Conservation (phyloP, 2,329 filamentous ascomycete genomes). For the Hymenoscyphus salicellus region DNA sequence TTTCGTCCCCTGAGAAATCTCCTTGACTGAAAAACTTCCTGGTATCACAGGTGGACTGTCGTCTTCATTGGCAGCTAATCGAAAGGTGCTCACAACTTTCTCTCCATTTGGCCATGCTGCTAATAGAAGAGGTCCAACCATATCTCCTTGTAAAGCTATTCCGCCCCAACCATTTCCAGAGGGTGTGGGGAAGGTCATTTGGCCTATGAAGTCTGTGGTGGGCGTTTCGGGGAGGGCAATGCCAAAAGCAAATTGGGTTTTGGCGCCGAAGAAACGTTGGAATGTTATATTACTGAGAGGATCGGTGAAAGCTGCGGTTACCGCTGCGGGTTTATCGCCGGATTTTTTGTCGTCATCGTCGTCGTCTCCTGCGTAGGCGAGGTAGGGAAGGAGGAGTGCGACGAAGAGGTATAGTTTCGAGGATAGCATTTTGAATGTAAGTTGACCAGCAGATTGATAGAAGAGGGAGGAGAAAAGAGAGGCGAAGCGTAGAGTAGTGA, state of each 20-base stretch:
- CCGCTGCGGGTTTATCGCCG: background rate
- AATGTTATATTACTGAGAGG: conserved; percentile 37
- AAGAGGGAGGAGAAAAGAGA: background rate
- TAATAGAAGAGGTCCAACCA: conserved; percentile 46
- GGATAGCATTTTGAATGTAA: background rate
- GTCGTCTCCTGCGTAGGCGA: background rate
- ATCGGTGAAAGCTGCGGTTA: conserved; percentile 34
- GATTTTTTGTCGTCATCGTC: background rate
- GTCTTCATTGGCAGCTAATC: conserved; percentile 42
- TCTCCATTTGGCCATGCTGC: conserved; percentile 44
- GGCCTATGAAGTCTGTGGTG: conserved; percentile 46
- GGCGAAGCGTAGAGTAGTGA: background rate
- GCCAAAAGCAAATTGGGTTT: conserved; percentile 42
- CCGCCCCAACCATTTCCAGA: conserved; percentile 45
- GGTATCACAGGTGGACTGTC: conserved; percentile 23
- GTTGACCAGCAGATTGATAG: background rate
- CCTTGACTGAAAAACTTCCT: conserved; percentile 40
- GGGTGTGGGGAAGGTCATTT: conserved; percentile 42
- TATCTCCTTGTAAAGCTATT: conserved; percentile 44
- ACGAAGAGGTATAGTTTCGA: background rate
- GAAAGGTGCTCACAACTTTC: conserved; percentile 43
- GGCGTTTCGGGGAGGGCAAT: conserved; percentile 44
- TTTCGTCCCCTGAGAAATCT: conserved; percentile 43
- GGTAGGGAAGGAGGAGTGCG: conserved; percentile 1
- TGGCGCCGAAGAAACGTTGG: conserved; percentile 41